phyloP scores from a whole-genome alignment of 306 rosid species.

The Malus domestica region ASM211411v1 NC_041796.1:9605501-9606000 shows the following conservation, averaged over 20 bases:
- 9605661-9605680: slow-evolving; percentile 32
- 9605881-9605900: neutral
- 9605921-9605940: slow-evolving; percentile 93
- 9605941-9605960: slow-evolving; percentile 97
- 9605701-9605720: slow-evolving; percentile 43
- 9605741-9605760: slow-evolving; percentile 61
- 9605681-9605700: slow-evolving; percentile 35
- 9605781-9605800: slow-evolving; percentile 81
- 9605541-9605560: neutral
- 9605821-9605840: slow-evolving; percentile 74
- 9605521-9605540: slow-evolving; percentile 47
- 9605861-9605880: neutral
- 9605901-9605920: slow-evolving; percentile 99
- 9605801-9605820: slow-evolving; percentile 92
- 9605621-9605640: slow-evolving; percentile 40
- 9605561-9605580: neutral
- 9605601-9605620: slow-evolving; percentile 12
- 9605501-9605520: slow-evolving; percentile 38
- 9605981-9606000: slow-evolving; percentile 82
- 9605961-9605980: slow-evolving; percentile 94
- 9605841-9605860: neutral
- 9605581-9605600: neutral
- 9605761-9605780: slow-evolving; percentile 80
- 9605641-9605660: slow-evolving; percentile 31
- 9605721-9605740: slow-evolving; percentile 60